Conservation (phyloP, 2,329 filamentous ascomycete species). For the Alternaria viburni region DNA sequence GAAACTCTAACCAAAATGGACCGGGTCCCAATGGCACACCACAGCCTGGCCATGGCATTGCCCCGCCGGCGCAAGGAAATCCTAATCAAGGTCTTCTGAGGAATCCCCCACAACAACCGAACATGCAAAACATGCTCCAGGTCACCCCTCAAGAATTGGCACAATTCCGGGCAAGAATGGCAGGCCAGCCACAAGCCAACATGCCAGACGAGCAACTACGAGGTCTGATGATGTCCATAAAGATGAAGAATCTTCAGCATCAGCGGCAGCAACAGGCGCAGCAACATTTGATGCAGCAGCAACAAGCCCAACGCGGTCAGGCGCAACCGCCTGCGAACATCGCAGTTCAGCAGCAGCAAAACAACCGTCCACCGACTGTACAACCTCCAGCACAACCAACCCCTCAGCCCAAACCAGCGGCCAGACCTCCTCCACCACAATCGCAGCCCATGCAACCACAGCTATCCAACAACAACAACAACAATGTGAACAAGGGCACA, state of each 20-base stretch:
- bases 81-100: slow-evolving; percentile 34
- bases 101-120: slow-evolving; percentile 34
- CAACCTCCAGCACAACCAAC: slow-evolving; percentile 30
- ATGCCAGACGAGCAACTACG: slow-evolving; percentile 34
- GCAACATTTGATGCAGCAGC: slow-evolving; percentile 6
- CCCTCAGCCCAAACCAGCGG: slow-evolving; percentile 30
- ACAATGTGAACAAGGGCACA: slow-evolving; percentile 31
- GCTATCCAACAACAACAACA: slow-evolving; percentile 16
- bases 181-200: slow-evolving; percentile 35
- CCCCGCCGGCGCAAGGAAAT: slow-evolving; percentile 51
- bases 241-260: slow-evolving; percentile 29
- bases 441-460: slow-evolving; percentile 28
- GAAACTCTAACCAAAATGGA: slow-evolving; percentile 29
- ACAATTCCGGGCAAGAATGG: slow-evolving; percentile 43
- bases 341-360: slow-evolving; percentile 24
- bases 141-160: slow-evolving; percentile 52
- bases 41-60: slow-evolving; percentile 32
- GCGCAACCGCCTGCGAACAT: slow-evolving; percentile 12
- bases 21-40: slow-evolving; percentile 25
- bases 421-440: slow-evolving; percentile 23
- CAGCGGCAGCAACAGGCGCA: slow-evolving; percentile 33
- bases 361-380: slow-evolving; percentile 29
- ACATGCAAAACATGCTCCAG: slow-evolving; percentile 25
- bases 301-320: slow-evolving; percentile 15
- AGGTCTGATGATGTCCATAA: slow-evolving; percentile 32